phyloP scores from a whole-genome alignment of 305 asterid species.

The Nicotiana rustica region DNA sequence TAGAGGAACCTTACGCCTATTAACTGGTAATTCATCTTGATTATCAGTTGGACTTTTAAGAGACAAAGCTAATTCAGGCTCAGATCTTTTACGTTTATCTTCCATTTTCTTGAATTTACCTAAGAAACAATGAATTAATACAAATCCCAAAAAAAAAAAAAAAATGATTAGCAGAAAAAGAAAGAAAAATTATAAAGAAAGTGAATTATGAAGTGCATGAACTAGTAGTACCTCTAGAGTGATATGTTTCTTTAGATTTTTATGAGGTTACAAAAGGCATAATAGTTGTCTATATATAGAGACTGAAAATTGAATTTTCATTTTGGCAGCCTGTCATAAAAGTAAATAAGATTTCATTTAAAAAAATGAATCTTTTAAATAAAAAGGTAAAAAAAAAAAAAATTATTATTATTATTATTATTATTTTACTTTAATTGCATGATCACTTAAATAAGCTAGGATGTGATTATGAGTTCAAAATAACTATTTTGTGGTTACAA shows the following conservation, averaged over 20 bases:
- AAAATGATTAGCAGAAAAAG: background rate
- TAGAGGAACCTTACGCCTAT: background rate
- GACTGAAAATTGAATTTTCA: background rate
- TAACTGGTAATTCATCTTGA: background rate
- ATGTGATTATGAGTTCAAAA: background rate
- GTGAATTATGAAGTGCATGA: background rate
- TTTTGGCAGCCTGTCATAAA: background rate
- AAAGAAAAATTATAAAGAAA: background rate
- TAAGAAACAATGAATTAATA: background rate
- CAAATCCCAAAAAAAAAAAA: background rate
- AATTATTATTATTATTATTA: background rate
- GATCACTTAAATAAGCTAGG: background rate
- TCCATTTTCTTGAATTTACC: conserved; percentile 19
- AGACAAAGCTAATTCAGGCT: background rate
- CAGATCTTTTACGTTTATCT: background rate
- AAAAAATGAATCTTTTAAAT: background rate
- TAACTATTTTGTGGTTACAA: background rate
- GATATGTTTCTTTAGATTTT: background rate
- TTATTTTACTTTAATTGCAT: background rate
- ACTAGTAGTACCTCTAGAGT: background rate
- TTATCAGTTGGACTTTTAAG: background rate
- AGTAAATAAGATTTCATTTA: background rate
- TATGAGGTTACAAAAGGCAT: background rate
- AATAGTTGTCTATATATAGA: background rate
- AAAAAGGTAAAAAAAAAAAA: background rate